These are phyloP conservation scores for Trametes sp. DNA, from an alignment of 1,284 basidiomycete species.

Conservation along the genomic window DNA sequence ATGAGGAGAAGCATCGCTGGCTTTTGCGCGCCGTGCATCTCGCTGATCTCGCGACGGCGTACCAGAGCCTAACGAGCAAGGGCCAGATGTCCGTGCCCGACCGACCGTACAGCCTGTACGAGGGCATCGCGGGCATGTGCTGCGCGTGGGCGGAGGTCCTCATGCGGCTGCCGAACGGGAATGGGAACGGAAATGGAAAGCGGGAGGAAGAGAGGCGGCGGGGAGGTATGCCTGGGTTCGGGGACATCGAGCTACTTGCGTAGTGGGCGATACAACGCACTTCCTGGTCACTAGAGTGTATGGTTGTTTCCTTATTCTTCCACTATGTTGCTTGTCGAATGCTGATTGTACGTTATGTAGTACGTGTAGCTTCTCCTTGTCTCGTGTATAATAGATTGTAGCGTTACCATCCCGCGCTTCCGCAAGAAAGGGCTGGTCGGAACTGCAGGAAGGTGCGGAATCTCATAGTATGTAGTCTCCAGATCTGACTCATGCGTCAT, in stretches of 20 bases:
- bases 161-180: slow-evolving; percentile 39
- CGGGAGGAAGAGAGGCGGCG: neutral
- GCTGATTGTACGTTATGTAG: neutral
- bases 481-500: too few species aligned
- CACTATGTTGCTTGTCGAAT: neutral
- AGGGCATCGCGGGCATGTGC: slow-evolving; percentile 62
- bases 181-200: slow-evolving; percentile 1
- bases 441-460: too few species aligned
- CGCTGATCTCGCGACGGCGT: slow-evolving; percentile 51
- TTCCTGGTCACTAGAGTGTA: neutral
- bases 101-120: slow-evolving; percentile 61
- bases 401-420: neutral
- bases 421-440: too few species aligned
- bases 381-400: slow-evolving; percentile 4
- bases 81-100: slow-evolving; percentile 56
- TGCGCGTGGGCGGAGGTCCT: slow-evolving; percentile 60
- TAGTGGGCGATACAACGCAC: neutral
- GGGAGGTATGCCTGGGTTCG: slow-evolving; percentile 40
- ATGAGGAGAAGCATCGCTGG: slow-evolving; percentile 25
- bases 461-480: too few species aligned
- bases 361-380: too few species aligned
- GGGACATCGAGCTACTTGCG: slow-evolving; percentile 31
- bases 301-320: neutral
- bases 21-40: slow-evolving; percentile 54
- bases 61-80: slow-evolving; percentile 43